Conservation (phyloP, 768 basidiomycete species). For the Suillus paluster region DNA sequence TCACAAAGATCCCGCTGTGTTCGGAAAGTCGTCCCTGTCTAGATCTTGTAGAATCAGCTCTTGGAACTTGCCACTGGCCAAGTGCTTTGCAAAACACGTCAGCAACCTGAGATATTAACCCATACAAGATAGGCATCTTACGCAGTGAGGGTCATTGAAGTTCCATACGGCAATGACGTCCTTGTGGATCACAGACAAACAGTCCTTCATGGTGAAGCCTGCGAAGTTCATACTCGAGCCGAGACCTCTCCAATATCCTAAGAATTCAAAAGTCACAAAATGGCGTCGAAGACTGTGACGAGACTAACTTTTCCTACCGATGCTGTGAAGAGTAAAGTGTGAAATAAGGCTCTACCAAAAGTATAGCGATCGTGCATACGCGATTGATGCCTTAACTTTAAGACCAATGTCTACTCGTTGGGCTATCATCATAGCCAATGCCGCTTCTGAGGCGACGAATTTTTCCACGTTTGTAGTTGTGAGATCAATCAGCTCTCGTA, state of each 20-base stretch:
- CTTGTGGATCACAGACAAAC: conserved; percentile 20
- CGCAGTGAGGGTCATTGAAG: conserved; percentile 15
- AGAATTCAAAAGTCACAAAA: not conserved
- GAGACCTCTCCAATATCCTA: conserved; percentile 24
- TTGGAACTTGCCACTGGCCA: conserved; percentile 11
- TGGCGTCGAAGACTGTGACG: not conserved
- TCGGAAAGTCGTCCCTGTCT: conserved; percentile 6
- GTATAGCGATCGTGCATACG: not conserved
- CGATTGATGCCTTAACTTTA: conserved; percentile 10
- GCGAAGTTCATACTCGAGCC: conserved; percentile 16
- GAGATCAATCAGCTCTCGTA: conserved; percentile 8
- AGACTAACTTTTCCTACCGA: conserved; percentile 14
- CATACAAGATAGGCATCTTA: not conserved
- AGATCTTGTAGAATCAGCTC: conserved; percentile 6
- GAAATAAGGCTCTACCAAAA: not conserved
- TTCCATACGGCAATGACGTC: conserved; percentile 26
- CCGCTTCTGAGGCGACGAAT: conserved; percentile 10
- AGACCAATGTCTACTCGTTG: conserved; percentile 11
- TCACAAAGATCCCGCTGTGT: not conserved
- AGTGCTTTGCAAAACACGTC: conserved; percentile 2
- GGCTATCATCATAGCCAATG: conserved; percentile 11
- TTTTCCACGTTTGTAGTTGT: conserved; percentile 14
- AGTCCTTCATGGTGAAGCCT: conserved; percentile 12
- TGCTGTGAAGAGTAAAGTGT: not conserved
- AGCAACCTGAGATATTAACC: not conserved